Evolutionary conservation across 805 yeast species (phyloP).

Genomic region (Lipomyces spencermartinsiae): DNA sequence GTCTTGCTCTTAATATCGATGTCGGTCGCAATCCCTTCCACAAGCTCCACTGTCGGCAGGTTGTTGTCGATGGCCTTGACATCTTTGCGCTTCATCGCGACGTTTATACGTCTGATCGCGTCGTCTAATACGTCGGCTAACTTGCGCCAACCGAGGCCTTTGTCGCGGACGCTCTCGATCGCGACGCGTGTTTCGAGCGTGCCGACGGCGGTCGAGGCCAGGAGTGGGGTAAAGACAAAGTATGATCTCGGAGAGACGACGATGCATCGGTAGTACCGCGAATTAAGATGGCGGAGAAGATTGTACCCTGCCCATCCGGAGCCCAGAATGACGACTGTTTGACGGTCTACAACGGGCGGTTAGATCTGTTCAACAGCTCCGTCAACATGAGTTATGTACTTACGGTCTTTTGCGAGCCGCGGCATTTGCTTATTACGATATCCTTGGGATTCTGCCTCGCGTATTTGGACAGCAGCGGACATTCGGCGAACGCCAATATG

Average conservation of each 20-base stretch:
- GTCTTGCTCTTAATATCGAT: slow-evolving; percentile 19
- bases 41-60: slow-evolving; percentile 25
- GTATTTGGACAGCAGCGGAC: not conserved
- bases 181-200: slow-evolving; percentile 68
- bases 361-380: not conserved
- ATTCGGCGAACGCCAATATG: not conserved
- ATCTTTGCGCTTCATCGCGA: not conserved
- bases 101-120: not conserved
- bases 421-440: not conserved
- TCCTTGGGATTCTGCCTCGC: not conserved
- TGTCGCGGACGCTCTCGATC: slow-evolving; percentile 66
- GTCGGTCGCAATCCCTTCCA: slow-evolving; percentile 29
- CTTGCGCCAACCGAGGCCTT: slow-evolving; percentile 56
- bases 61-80: not conserved
- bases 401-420: not conserved
- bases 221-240: slow-evolving; percentile 70
- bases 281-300: slow-evolving; percentile 57
- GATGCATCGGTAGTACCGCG: slow-evolving; percentile 66
- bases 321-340: slow-evolving; percentile 61
- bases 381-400: not conserved
- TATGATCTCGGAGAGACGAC: slow-evolving; percentile 73
- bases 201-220: slow-evolving; percentile 75
- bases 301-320: slow-evolving; percentile 78
- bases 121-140: slow-evolving; percentile 14
- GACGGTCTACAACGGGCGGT: slow-evolving; percentile 18